Percentiles rank a stretch among this genome's conserved stretches.
These are phyloP conservation scores for Lecanicillium sp. DNA, from an alignment of 2,329 filamentous ascomycete genomes.

Conservation along the genomic window DNA sequence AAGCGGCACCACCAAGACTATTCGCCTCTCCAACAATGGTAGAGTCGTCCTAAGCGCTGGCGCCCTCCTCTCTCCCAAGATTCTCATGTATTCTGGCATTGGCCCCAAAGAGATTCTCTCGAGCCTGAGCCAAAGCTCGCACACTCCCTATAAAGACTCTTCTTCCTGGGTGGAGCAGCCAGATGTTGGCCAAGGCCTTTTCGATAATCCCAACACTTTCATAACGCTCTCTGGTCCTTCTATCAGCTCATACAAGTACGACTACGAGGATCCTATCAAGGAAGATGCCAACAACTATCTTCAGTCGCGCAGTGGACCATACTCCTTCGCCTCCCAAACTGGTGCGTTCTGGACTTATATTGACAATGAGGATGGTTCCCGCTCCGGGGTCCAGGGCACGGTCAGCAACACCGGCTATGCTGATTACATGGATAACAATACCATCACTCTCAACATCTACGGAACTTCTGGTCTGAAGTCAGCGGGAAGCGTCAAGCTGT, in stretches of 20 bases:
- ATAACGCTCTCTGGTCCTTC: slow-evolving; percentile 34
- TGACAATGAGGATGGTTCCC: slow-evolving; percentile 29
- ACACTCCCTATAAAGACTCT: slow-evolving; percentile 18
- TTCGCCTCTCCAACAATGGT: slow-evolving; percentile 15
- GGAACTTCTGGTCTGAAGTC: slow-evolving; percentile 46
- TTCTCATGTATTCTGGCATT: slow-evolving; percentile 37
- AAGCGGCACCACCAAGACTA: slow-evolving; percentile 20
- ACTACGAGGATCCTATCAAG: slow-evolving; percentile 32
- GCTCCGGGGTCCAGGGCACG: slow-evolving; percentile 41
- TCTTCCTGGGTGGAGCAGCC: slow-evolving; percentile 39
- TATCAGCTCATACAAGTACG: slow-evolving; percentile 38
- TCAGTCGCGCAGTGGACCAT: slow-evolving; percentile 37
- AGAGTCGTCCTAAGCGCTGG: slow-evolving; percentile 32
- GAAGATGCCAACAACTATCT: slow-evolving; percentile 38
- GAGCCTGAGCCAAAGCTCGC: slow-evolving; percentile 13
- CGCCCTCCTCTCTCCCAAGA: slow-evolving; percentile 28
- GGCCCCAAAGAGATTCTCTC: slow-evolving; percentile 26
- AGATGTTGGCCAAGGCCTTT: slow-evolving; percentile 39
- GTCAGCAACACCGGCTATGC: slow-evolving; percentile 38
- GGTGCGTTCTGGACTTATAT: slow-evolving; percentile 44
- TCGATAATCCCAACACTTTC: slow-evolving; percentile 48
- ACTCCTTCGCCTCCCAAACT: slow-evolving; percentile 43
- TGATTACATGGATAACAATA: slow-evolving; percentile 30
- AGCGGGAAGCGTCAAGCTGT: slow-evolving; percentile 34
- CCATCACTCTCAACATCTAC: slow-evolving; percentile 48